A percentile compares a stretch with the other conserved stretches of the same genome.
Evolutionary conservation across 108 stramenopile genomes (phyloP).

Genomic region (Pseudonitzschia pungens): DNA sequence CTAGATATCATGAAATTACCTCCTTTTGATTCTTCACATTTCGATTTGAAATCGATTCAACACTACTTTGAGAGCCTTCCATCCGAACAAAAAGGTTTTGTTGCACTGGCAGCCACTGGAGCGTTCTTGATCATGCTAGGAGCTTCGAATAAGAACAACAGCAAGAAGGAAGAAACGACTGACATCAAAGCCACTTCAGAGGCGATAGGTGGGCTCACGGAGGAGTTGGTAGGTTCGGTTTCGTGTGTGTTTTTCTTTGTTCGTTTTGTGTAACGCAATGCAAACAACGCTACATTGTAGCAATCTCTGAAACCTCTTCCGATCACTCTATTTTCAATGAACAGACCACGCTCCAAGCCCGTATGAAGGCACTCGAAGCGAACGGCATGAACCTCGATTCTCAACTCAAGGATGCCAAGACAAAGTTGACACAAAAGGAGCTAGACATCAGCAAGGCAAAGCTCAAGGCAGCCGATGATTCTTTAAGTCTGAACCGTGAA

Average conservation of each 20-base stretch:
- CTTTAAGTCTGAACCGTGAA: slow-evolving; percentile 23
- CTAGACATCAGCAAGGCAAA: slow-evolving; percentile 30
- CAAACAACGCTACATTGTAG: too few relatives aligned
- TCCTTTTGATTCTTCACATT: neutral
- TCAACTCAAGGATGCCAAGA: slow-evolving; percentile 17
- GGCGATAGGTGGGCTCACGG: slow-evolving; percentile 1
- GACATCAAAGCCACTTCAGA: slow-evolving; percentile 9
- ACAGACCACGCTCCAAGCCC: slow-evolving; percentile 5
- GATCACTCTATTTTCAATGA: neutral
- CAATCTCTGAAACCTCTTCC: neutral
- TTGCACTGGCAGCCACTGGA: neutral
- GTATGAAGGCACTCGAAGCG: slow-evolving; percentile 18
- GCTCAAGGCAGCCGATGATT: slow-evolving; percentile 19
- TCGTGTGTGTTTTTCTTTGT: neutral
- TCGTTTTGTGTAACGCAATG: neutral
- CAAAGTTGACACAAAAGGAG: slow-evolving; percentile 24
- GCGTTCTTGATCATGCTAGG: neutral
- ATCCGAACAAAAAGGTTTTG: neutral
- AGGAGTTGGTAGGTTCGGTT: slow-evolving; percentile 14
- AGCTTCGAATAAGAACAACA: neutral
- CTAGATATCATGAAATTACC: neutral
- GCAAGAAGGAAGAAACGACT: neutral
- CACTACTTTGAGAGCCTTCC: neutral
- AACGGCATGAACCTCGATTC: slow-evolving; percentile 7
- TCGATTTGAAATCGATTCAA: neutral